phyloP scores from a whole-genome alignment of 176 grass and related monocot genomes.

The Zizania latifolia region DNA sequence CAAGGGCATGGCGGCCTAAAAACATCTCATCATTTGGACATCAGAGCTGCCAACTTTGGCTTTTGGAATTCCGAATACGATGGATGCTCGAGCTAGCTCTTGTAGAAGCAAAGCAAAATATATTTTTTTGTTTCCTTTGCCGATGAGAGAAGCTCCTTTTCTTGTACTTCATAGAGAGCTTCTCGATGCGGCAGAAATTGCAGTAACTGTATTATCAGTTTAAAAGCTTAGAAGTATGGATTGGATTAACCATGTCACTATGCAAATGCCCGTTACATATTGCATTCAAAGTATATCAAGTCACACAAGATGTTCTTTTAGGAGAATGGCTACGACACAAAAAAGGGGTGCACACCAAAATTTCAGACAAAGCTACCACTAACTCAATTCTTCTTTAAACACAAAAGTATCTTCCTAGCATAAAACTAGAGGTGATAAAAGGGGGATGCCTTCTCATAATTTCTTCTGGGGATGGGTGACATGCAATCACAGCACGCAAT shows the following conservation, averaged over 20 bases:
- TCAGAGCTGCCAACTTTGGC: not conserved
- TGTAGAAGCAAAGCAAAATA: not conserved
- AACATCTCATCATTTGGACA: not conserved
- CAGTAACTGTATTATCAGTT: not conserved
- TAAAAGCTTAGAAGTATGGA: not conserved
- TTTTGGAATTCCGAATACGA: not conserved
- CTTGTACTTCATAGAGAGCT: no score
- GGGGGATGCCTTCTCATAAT: no score
- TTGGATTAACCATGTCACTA: not conserved
- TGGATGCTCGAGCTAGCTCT: not conserved
- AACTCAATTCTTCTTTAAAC: no score
- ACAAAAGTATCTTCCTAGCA: no score
- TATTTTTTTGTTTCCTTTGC: not conserved
- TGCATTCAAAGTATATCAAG: not conserved
- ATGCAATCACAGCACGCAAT: no score
- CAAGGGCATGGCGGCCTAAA: not conserved
- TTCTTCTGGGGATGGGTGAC: no score
- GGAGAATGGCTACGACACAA: not conserved
- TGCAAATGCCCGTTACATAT: no score
- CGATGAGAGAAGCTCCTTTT: not conserved
- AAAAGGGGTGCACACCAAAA: no score
- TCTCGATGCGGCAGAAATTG: no score
- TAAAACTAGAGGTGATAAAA: no score
- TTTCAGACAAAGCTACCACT: no score
- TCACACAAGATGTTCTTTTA: no score